phyloP scores from a whole-genome alignment of 1,139 yeast species.

The Saccharomyces hybrid region DNA sequence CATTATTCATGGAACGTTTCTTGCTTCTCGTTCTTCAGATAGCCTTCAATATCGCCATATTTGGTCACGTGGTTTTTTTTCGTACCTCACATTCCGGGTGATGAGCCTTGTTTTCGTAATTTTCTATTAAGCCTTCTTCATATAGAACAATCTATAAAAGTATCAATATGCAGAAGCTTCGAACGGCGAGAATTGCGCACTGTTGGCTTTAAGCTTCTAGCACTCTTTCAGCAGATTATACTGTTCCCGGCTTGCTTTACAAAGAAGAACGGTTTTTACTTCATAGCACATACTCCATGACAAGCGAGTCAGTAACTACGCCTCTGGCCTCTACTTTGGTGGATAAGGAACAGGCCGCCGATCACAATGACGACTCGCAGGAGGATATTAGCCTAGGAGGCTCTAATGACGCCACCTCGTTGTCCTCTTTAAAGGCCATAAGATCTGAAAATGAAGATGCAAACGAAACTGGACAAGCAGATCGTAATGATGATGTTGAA shows the following conservation, averaged over 20 bases:
- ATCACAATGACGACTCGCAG: not conserved
- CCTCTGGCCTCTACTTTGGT: not conserved
- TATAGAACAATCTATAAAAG: not conserved
- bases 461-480: not conserved
- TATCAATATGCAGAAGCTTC: not conserved
- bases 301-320: not conserved
- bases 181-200: not conserved
- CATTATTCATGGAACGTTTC: too few relatives aligned
- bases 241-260: not conserved
- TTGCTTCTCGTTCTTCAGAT: not conserved
- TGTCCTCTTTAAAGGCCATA: not conserved
- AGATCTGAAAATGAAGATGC: not conserved
- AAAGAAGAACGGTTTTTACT: not conserved
- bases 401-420: not conserved
- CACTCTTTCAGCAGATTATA: not conserved
- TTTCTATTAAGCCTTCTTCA: not conserved
- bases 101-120: not conserved
- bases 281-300: not conserved
- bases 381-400: not conserved
- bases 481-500: not conserved
- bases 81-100: conserved; percentile 1
- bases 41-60: not conserved
- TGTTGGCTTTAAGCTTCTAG: not conserved
- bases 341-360: not conserved
- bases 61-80: not conserved